Conservation (phyloP, 1,139 yeast genomes). For the Pneumocystis canis region DNA sequence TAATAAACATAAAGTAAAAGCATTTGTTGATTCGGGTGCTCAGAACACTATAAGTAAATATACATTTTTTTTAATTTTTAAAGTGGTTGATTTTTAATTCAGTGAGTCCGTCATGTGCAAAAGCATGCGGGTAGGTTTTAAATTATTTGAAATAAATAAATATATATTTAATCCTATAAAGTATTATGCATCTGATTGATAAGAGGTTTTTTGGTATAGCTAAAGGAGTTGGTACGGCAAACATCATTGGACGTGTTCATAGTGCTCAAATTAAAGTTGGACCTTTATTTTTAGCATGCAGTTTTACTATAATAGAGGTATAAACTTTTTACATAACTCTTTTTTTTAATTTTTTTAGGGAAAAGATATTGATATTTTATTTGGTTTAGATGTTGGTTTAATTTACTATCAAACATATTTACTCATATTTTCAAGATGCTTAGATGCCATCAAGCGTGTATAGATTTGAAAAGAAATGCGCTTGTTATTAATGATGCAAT, state of each 20-base stretch:
- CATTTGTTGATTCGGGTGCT: constrained; percentile 95
- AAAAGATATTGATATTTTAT: constrained; percentile 40
- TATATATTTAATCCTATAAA: neutral
- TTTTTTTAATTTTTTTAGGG: neutral
- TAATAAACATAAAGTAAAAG: constrained; percentile 68
- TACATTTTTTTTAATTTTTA: neutral
- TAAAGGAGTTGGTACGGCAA: constrained; percentile 74
- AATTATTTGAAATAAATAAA: neutral
- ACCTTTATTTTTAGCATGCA: constrained; percentile 52
- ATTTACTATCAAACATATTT: constrained; percentile 14
- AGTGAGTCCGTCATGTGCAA: constrained; percentile 59
- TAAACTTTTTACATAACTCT: constrained; percentile 3
- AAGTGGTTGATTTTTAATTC: neutral
- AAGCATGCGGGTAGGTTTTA: constrained; percentile 37
- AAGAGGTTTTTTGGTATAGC: constrained; percentile 69
- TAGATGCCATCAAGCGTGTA: constrained; percentile 68
- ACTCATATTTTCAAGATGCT: constrained; percentile 35
- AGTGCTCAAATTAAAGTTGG: constrained; percentile 78
- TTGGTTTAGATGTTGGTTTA: constrained; percentile 28
- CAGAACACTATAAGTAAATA: constrained; percentile 54
- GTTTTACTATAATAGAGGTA: constrained; percentile 61
- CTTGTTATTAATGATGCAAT: constrained; percentile 58
- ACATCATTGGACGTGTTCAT: constrained; percentile 72
- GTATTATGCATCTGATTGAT: constrained; percentile 58
- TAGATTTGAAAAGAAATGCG: constrained; percentile 57